These are phyloP conservation scores for Diaporthe caulivora DNA, from an alignment of 2,329 filamentous ascomycete species.

Conservation along the genomic window DNA sequence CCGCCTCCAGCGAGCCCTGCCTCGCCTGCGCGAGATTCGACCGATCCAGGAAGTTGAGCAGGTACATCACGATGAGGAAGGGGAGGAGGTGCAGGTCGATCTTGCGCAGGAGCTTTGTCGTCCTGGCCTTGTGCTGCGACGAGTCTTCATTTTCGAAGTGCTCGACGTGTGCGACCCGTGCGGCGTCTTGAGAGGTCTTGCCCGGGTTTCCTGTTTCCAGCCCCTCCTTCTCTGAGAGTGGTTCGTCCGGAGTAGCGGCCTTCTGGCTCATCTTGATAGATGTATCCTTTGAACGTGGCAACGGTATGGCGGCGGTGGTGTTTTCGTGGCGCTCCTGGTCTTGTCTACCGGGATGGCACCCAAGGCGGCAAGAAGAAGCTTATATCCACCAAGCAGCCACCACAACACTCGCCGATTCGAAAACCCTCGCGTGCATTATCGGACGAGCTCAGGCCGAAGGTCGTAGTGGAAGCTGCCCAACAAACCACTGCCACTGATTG, in stretches of 20 bases:
- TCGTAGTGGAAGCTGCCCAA: not conserved
- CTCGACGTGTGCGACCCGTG: not conserved
- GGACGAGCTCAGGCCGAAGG: constrained; percentile 14
- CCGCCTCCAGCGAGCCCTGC: constrained; percentile 64
- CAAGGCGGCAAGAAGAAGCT: constrained; percentile 16
- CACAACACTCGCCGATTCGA: not conserved
- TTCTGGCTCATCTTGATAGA: not conserved
- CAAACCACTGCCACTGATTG: not conserved
- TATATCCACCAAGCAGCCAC: constrained; percentile 20
- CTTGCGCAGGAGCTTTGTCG: constrained; percentile 57
- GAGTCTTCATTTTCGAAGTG: constrained; percentile 36
- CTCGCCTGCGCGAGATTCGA: constrained; percentile 66
- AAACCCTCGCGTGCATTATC: not conserved
- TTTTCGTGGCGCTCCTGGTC: no score
- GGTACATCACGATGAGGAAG: constrained; percentile 66
- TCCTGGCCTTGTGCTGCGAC: constrained; percentile 23
- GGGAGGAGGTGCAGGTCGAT: constrained; percentile 66
- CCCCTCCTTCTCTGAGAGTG: not conserved
- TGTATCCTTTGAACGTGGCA: not conserved
- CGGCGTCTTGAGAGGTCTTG: constrained; percentile 22
- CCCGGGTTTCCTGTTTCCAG: not conserved
- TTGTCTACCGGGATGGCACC: not conserved
- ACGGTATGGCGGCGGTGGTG: not conserved
- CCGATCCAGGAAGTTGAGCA: constrained; percentile 68
- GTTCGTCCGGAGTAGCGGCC: not conserved